Evolutionary conservation across 2,329 filamentous ascomycete species (phyloP).

Genomic region (Fusarium succisae): DNA sequence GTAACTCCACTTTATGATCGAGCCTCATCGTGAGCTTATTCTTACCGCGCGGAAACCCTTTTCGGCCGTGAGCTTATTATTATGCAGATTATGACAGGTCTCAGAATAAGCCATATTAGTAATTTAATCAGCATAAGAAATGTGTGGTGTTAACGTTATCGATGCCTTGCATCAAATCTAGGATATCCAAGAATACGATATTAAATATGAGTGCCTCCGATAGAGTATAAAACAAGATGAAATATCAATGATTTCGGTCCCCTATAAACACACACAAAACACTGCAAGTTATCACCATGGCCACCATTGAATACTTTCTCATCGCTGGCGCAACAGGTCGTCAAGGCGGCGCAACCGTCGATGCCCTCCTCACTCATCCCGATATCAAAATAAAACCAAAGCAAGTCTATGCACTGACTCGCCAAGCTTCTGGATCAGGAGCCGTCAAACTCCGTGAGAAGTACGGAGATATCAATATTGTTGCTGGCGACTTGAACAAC

Average conservation of each 20-base stretch:
- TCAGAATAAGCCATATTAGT: neutral
- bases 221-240: neutral
- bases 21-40: neutral
- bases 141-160: neutral
- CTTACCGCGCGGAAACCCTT: neutral
- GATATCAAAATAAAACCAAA: constrained; percentile 55
- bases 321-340: constrained; percentile 45
- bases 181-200: neutral
- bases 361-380: constrained; percentile 39
- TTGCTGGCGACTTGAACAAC: constrained; percentile 65
- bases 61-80: neutral
- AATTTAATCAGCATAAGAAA: neutral
- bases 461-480: constrained; percentile 57
- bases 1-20: neutral
- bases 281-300: neutral
- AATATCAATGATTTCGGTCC: neutral
- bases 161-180: neutral
- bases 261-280: neutral
- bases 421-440: constrained; percentile 55
- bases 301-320: constrained; percentile 26
- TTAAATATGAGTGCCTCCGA: neutral
- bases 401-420: constrained; percentile 59
- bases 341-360: constrained; percentile 43
- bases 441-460: constrained; percentile 46
- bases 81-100: neutral